phyloP scores from a whole-genome alignment of 805 yeast species.

The Suhomyces sp. region DNA sequence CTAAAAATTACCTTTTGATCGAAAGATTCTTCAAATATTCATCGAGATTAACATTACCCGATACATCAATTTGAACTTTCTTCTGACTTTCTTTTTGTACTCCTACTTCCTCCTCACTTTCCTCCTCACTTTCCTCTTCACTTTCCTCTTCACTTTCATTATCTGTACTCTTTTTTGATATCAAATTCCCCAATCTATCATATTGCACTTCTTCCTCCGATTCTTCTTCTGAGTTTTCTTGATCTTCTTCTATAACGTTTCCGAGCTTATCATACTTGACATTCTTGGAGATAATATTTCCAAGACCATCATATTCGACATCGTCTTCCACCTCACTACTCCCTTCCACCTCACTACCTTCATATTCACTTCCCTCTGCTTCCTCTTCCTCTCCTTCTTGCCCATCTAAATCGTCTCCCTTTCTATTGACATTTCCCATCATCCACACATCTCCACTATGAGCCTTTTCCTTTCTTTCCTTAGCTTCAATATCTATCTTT shows the following conservation, averaged over 20 bases:
- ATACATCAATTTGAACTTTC: too few relatives aligned
- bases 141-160: too few relatives aligned
- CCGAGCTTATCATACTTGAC: slow-evolving; percentile 13
- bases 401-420: slow-evolving; percentile 15
- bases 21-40: too few relatives aligned
- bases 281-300: slow-evolving; percentile 18
- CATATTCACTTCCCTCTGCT: slow-evolving; percentile 13
- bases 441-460: slow-evolving; percentile 67
- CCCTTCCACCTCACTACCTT: slow-evolving; percentile 3
- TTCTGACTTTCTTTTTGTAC: too few relatives aligned
- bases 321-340: slow-evolving; percentile 15
- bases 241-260: slow-evolving; percentile 14
- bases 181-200: slow-evolving; percentile 25
- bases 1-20: too few relatives aligned
- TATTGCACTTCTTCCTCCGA: slow-evolving; percentile 14
- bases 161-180: too few relatives aligned
- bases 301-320: slow-evolving; percentile 20
- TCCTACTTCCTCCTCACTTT: too few relatives aligned
- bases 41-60: too few relatives aligned
- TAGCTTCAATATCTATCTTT: slow-evolving; percentile 62
- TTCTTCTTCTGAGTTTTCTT: slow-evolving; percentile 15
- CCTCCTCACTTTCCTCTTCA: too few relatives aligned
- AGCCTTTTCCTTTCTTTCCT: slow-evolving; percentile 55
- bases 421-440: slow-evolving; percentile 72
- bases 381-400: slow-evolving; percentile 18